Evolutionary conservation across 371 early-diverging fungal species (phyloP).

Genomic region (Mortierella sp.): DNA sequence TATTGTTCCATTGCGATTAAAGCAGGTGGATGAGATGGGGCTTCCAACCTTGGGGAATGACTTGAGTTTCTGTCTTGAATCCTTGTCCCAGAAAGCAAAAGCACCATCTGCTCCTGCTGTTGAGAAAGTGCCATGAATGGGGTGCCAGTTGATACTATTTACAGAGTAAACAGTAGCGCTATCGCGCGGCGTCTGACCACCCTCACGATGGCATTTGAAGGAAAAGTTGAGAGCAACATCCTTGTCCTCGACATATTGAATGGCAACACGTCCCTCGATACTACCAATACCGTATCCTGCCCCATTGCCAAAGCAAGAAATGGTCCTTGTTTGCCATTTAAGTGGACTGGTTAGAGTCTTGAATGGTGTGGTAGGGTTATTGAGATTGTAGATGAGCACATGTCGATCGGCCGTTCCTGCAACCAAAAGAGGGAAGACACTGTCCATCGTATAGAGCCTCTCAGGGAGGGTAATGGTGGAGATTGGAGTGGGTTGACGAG

Average conservation of each 20-base stretch:
- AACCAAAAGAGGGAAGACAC: conserved; percentile 75
- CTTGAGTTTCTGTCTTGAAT: conserved; percentile 88
- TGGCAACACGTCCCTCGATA: conserved; percentile 94
- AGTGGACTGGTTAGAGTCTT: conserved; percentile 75
- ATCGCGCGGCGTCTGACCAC: conserved; percentile 58
- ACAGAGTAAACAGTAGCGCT: conserved; percentile 82
- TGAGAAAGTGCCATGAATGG: conserved; percentile 88
- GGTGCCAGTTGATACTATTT: conserved; percentile 89
- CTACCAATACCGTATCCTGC: conserved; percentile 92
- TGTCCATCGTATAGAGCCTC: conserved; percentile 89
- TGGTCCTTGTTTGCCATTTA: conserved; percentile 81
- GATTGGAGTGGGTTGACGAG: conserved; percentile 74
- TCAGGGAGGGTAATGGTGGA: conserved; percentile 78
- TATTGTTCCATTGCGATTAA: conserved; percentile 89
- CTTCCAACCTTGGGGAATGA: conserved; percentile 67
- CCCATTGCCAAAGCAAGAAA: conserved; percentile 79
- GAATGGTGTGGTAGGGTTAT: conserved; percentile 77
- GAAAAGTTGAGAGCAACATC: conserved; percentile 84
- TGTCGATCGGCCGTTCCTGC: conserved; percentile 85
- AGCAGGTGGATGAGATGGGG: conserved; percentile 86
- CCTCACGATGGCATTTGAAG: conserved; percentile 95
- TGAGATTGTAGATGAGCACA: conserved; percentile 78
- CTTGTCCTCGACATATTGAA: conserved; percentile 91
- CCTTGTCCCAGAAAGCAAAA: conserved; percentile 97
- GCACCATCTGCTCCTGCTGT: conserved; percentile 95